Evolutionary conservation across 2,329 filamentous ascomycete genomes (phyloP).

Genomic region (Ophiostoma novo-ulmi): DNA sequence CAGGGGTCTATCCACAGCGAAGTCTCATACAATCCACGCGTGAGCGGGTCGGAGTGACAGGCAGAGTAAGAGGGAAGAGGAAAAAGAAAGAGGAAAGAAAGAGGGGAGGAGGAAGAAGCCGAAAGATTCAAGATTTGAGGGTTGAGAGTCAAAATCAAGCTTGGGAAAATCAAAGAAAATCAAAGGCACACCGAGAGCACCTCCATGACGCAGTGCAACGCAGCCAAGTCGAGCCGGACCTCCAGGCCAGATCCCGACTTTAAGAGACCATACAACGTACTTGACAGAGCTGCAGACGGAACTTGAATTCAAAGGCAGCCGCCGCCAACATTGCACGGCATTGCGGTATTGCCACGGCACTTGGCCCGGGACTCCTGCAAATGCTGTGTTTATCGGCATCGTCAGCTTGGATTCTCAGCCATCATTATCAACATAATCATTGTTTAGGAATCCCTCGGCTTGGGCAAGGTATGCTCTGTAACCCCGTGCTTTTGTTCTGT

Average conservation of each 20-base stretch:
- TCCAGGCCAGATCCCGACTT: not conserved
- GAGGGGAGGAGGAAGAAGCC: not conserved
- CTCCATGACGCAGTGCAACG: not conserved
- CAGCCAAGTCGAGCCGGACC: not conserved
- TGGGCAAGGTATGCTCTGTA: not conserved
- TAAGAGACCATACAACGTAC: not conserved
- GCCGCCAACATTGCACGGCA: not conserved
- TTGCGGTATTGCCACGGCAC: conserved; percentile 9
- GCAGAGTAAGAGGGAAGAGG: not conserved
- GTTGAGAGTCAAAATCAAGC: not conserved
- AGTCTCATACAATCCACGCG: conserved; percentile 9
- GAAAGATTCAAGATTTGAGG: not conserved
- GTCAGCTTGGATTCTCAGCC: not conserved
- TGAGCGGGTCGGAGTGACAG: not conserved
- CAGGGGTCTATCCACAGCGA: conserved; percentile 12
- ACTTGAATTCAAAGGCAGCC: not conserved
- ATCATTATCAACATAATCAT: not conserved
- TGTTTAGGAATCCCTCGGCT: not conserved
- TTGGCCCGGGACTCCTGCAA: not conserved
- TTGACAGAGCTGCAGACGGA: not conserved
- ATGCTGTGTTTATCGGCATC: not conserved
- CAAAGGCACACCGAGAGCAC: not conserved
- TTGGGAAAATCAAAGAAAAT: not conserved
- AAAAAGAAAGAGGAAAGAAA: not conserved
- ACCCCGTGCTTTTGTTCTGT: conserved; percentile 3